Base-by-base conservation (phyloP, 2,329 filamentous ascomycete species). In the Ophiostoma ips region DNA sequence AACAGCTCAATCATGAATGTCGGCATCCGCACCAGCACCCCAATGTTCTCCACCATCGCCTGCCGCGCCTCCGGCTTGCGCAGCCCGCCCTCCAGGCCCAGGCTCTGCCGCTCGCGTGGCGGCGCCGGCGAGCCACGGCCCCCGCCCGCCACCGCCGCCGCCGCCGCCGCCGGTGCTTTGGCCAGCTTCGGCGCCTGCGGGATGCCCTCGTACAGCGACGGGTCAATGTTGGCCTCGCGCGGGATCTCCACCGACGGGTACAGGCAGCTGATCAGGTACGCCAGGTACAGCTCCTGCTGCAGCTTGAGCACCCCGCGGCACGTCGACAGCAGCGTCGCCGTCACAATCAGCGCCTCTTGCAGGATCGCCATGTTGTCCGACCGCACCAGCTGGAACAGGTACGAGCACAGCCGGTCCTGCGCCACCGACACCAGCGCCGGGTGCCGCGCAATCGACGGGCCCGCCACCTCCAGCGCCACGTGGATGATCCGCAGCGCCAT, bases 401-500 rank as follows among this genome's bases (percentile, higher is more conserved):
- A 87, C 55, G 87, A 84, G 63, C 94, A 98, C 21, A 98, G 71
- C 21, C 88, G 87, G 64, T 98, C 90, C 63, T 95, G 88, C 1
- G 92, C 92, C 50, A 98, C 76, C 5, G 77, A 79, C 11, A 90
- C 89, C 48, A 98, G 70, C 52, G 84, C 87, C 6, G 90, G 89
- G 63, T 98, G 92, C 55, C 85, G 84, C 46, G 89, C 87, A 61
- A 98, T 95, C 8, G 89, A 94, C 4, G 92, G 90, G 0, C 92
- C 92, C 2, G 92, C 88, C 52, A 98, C 90, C 66, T 98, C 92
- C 19, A 98, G 76, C 2, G 92, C 92, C 41, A 98, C 92, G 63
- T 98, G 92, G 50, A 98, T 92, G 55, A 98, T 96, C 40, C 92
- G 81, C 56, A 98, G 69, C 16, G 92, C 92, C 89, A 98, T 98